phyloP scores from a whole-genome alignment of 1,284 basidiomycete species.

The Ustilago bromivora region DNA sequence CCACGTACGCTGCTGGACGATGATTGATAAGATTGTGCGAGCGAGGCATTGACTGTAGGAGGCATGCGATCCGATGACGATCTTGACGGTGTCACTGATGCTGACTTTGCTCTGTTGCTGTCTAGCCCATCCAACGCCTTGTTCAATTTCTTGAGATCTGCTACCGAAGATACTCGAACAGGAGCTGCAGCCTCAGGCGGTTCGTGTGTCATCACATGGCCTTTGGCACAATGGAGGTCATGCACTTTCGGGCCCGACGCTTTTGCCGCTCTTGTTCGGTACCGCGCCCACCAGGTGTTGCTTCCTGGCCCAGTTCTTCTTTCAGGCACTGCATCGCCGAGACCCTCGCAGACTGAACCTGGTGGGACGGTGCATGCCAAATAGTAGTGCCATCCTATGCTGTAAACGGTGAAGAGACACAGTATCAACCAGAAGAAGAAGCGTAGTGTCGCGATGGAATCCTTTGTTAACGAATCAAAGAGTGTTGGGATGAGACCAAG shows the following conservation, averaged over 20 bases:
- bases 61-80: slow-evolving; percentile 13
- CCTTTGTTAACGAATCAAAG: slow-evolving; percentile 24
- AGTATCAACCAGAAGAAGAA: slow-evolving; percentile 72
- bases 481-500: slow-evolving; percentile 54
- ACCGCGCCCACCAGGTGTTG: slow-evolving; percentile 61
- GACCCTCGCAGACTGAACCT: slow-evolving; percentile 51
- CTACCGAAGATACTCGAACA: slow-evolving; percentile 38
- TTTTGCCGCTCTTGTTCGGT: slow-evolving; percentile 41
- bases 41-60: slow-evolving; percentile 3
- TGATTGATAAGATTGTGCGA: slow-evolving; percentile 29
- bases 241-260: slow-evolving; percentile 30
- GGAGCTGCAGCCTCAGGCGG: slow-evolving; percentile 38
- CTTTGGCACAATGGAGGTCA: slow-evolving; percentile 1
- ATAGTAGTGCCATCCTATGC: slow-evolving; percentile 85
- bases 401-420: slow-evolving; percentile 81
- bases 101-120: slow-evolving; percentile 28
- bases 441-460: slow-evolving; percentile 39
- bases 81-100: slow-evolving; percentile 18
- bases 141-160: slow-evolving; percentile 43
- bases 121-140: slow-evolving; percentile 37
- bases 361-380: slow-evolving; percentile 80
- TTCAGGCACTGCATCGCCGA: slow-evolving; percentile 51
- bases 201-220: slow-evolving; percentile 16
- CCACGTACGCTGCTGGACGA: slow-evolving; percentile 27
- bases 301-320: slow-evolving; percentile 60